A percentile compares a stretch with the other conserved stretches of the same genome.
phyloP scores from a whole-genome alignment of 2,329 filamentous ascomycete genomes.

The Fusarium euwallaceae region DNA sequence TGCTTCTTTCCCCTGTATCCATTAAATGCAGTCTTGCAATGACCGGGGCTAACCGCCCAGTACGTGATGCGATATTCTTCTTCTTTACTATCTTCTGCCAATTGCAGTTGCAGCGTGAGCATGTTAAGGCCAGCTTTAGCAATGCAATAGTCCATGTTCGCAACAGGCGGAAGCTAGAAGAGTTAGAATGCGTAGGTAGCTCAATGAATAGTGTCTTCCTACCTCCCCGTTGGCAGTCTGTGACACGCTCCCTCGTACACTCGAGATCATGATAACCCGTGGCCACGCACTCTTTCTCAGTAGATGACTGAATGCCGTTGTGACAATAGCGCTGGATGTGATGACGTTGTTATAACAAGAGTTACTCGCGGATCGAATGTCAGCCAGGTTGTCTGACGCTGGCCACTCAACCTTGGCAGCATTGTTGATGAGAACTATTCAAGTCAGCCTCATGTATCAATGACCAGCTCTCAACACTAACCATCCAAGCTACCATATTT shows the following conservation, averaged over 20 bases:
- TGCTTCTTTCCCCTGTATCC: conserved; percentile 5
- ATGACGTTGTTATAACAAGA: conserved; percentile 19
- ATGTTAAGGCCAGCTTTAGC: conserved; percentile 17
- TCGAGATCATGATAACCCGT: conserved; percentile 22
- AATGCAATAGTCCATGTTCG: conserved; percentile 20
- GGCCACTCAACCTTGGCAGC: conserved; percentile 8
- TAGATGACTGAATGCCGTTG: not conserved
- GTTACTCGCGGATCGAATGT: conserved; percentile 4
- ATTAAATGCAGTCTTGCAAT: conserved; percentile 24
- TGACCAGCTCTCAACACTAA: not conserved
- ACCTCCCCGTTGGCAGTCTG: conserved; percentile 7
- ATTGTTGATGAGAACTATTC: conserved; percentile 8
- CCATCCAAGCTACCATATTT: conserved; percentile 1
- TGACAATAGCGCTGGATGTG: conserved; percentile 1
- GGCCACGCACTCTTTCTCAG: conserved; percentile 4
- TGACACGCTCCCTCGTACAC: conserved; percentile 11
- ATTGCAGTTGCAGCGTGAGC: conserved; percentile 10
- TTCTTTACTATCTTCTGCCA: not conserved
- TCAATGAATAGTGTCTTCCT: accelerated
- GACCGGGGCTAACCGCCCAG: conserved; percentile 16
- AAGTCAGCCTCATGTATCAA: accelerated
- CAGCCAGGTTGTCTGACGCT: not conserved
- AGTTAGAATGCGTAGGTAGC: not conserved
- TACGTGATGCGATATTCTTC: not conserved
- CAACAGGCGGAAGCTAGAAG: conserved; percentile 13